A percentile compares a stretch with the other conserved stretches of the same genome.
Evolutionary conservation across 2,329 filamentous ascomycete genomes (phyloP).

Genomic region (Cordyceps fumosorosea): DNA sequence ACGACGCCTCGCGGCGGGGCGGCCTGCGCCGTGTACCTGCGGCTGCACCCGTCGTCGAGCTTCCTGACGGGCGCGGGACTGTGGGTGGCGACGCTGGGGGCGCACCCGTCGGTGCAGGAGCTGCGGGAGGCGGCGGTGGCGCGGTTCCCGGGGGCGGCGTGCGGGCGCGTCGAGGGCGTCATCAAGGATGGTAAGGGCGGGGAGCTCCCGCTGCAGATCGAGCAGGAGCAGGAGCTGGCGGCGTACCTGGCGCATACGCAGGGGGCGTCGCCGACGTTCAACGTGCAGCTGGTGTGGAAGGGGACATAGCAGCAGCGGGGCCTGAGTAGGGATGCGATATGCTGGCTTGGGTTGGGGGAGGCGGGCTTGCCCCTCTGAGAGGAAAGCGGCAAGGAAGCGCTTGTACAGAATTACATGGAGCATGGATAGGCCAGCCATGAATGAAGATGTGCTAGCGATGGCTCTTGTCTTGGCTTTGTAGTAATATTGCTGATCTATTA

Average conservation of each 20-base stretch:
- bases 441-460: background rate
- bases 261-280: slow-evolving; percentile 37
- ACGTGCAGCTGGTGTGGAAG: slow-evolving; percentile 33
- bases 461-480: background rate
- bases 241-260: slow-evolving; percentile 64
- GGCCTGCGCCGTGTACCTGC: slow-evolving; percentile 57
- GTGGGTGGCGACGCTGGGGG: slow-evolving; percentile 60
- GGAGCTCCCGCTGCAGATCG: slow-evolving; percentile 59
- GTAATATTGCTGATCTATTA: background rate
- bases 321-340: no score
- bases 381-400: no score
- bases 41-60: slow-evolving; percentile 59
- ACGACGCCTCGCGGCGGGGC: slow-evolving; percentile 16
- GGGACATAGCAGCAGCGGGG: slow-evolving; percentile 11
- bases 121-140: slow-evolving; percentile 53
- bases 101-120: slow-evolving; percentile 49
- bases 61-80: slow-evolving; percentile 44
- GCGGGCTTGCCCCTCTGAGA: background rate
- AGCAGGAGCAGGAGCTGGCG: slow-evolving; percentile 63
- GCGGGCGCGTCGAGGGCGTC: slow-evolving; percentile 59
- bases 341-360: background rate
- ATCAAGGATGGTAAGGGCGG: slow-evolving; percentile 52
- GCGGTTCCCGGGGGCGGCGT: slow-evolving; percentile 54
- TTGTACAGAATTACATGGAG: background rate
- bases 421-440: background rate